Percentiles rank a stretch among this genome's conserved stretches.
phyloP scores from a whole-genome alignment of 106 monocot species.

The Apostasia shenzhenica region DNA sequence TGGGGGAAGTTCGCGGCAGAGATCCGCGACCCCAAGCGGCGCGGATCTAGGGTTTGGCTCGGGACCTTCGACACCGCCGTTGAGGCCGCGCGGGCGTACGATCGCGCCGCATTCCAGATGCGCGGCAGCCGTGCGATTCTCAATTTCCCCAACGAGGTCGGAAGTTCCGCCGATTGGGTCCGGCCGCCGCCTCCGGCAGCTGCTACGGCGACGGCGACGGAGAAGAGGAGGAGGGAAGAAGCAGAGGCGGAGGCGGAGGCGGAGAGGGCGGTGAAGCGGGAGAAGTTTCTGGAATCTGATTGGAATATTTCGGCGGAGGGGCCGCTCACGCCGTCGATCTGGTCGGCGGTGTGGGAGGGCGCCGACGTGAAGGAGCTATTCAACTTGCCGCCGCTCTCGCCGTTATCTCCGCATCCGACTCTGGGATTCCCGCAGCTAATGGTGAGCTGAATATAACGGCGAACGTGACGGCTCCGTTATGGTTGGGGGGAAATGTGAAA shows the following conservation, averaged over 20 bases:
- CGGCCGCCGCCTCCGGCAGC: not conserved
- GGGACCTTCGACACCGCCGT: slow-evolving; percentile 66
- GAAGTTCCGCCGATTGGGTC: not conserved
- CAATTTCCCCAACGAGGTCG: slow-evolving; percentile 78
- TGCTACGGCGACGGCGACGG: not conserved
- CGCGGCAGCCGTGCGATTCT: slow-evolving; percentile 70
- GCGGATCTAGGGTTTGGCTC: slow-evolving; percentile 70
- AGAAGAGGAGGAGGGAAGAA: slow-evolving; percentile 13
- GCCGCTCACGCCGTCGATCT: slow-evolving; percentile 38
- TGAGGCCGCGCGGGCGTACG: slow-evolving; percentile 76
- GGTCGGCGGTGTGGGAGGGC: slow-evolving; percentile 19
- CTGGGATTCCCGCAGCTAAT: slow-evolving; percentile 19
- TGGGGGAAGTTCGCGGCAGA: slow-evolving; percentile 87
- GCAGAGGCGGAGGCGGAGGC: not conserved
- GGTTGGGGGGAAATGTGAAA: too few relatives aligned
- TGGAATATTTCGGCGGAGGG: not conserved
- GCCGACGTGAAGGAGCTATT: slow-evolving; percentile 21
- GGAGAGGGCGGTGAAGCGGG: not conserved
- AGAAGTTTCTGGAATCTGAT: not conserved
- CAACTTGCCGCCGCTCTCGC: slow-evolving; percentile 33
- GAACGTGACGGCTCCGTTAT: not conserved
- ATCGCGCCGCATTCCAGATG: slow-evolving; percentile 61
- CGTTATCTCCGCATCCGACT: slow-evolving; percentile 29
- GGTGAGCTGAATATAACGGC: slow-evolving; percentile 1
- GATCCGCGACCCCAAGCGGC: slow-evolving; percentile 56